Evolutionary conservation across 352 stramenopile genomes (phyloP).

Genomic region (Globisporangium ultimum): DNA sequence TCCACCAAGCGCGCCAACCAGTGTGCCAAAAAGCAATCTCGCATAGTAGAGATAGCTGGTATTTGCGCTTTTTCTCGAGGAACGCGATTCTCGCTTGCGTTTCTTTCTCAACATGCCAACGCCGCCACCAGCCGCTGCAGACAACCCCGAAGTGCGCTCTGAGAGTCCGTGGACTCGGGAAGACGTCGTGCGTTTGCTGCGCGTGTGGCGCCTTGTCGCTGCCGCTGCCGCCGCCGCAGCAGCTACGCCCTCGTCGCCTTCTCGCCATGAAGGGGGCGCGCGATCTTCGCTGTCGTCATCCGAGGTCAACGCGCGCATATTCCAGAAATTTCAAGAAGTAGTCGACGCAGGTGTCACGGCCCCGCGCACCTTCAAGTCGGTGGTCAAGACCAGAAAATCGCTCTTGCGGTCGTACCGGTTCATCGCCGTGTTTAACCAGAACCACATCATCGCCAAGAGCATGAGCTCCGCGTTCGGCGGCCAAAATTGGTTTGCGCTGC

Average conservation of each 20-base stretch:
- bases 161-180: slow-evolving; percentile 6
- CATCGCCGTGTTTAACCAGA: slow-evolving; percentile 16
- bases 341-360: not conserved
- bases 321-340: slow-evolving; percentile 8
- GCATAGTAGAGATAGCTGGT: too few species aligned
- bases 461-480: slow-evolving; percentile 12
- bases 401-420: slow-evolving; percentile 14
- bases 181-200: slow-evolving; percentile 3
- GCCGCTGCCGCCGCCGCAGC: slow-evolving; percentile 1
- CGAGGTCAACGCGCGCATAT: slow-evolving; percentile 5
- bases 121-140: too few species aligned
- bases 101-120: not conserved
- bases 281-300: too few species aligned
- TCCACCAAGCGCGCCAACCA: too few species aligned
- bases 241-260: not conserved
- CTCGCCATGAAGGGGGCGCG: too few species aligned
- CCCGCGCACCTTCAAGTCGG: slow-evolving; percentile 9
- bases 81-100: too few species aligned
- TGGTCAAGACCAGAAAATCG: slow-evolving; percentile 13
- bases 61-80: too few species aligned
- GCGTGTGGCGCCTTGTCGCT: slow-evolving; percentile 4
- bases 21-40: too few species aligned
- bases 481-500: slow-evolving; percentile 11
- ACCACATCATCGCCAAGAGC: slow-evolving; percentile 9
- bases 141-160: not conserved